Evolutionary conservation across 345 rosid species (phyloP).

Genomic region (Ceriops zippeliana): DNA sequence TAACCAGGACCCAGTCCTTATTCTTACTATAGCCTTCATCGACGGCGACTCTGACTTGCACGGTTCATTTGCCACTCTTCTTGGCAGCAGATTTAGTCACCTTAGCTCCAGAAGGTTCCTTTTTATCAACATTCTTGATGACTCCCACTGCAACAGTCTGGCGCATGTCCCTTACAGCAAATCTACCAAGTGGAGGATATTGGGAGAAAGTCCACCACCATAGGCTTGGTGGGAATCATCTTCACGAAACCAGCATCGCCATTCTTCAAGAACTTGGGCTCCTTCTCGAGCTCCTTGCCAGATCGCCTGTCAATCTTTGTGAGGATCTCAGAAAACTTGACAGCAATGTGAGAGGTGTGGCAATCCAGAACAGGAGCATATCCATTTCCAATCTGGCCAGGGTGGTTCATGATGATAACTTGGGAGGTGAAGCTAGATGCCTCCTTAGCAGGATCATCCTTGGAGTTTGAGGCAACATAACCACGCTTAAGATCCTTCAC

Average conservation of each 20-base stretch:
- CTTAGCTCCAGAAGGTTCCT: conserved; percentile 23
- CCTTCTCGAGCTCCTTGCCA: conserved; percentile 73
- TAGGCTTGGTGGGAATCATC: conserved; percentile 14
- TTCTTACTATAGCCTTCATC: neutral
- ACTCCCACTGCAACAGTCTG: conserved; percentile 27
- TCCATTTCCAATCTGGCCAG: conserved; percentile 58
- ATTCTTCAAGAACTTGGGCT: conserved; percentile 62
- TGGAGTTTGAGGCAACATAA: conserved; percentile 38
- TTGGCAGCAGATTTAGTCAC: conserved; percentile 24
- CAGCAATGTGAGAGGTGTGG: conserved; percentile 61
- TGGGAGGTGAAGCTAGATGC: conserved; percentile 46
- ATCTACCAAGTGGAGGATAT: conserved; percentile 24
- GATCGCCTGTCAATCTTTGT: conserved; percentile 73
- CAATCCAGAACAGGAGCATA: conserved; percentile 55
- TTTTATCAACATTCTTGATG: conserved; percentile 23
- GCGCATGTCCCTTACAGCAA: conserved; percentile 26
- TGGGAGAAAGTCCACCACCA: conserved; percentile 24
- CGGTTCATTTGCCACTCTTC: conserved; percentile 20
- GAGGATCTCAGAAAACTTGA: conserved; percentile 54
- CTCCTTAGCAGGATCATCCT: conserved; percentile 42
- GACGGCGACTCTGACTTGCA: neutral
- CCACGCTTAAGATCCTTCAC: conserved; percentile 47
- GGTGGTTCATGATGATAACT: conserved; percentile 65
- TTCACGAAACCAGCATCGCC: conserved; percentile 44
- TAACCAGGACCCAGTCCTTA: neutral